A percentile compares a stretch with the other conserved stretches of the same genome.
These are phyloP conservation scores for Sporothrix variecibatus DNA, from an alignment of 2,329 filamentous ascomycete species.

Conservation along the genomic window DNA sequence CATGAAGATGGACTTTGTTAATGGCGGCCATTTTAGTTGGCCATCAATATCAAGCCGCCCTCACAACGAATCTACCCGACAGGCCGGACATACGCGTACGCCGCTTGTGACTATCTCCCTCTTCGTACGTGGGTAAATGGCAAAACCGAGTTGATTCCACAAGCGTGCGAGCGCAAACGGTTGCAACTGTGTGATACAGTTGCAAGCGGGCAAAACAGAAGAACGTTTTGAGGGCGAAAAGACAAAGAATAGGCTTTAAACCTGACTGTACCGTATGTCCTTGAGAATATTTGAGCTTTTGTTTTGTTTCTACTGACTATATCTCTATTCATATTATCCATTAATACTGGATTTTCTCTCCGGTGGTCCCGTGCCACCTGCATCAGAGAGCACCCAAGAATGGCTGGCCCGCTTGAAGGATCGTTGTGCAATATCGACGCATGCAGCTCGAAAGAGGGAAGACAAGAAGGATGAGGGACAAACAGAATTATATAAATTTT, in stretches of 20 bases:
- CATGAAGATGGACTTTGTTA: background rate
- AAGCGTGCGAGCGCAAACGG: background rate
- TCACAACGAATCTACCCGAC: background rate
- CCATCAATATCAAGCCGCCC: background rate
- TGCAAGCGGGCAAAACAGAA: background rate
- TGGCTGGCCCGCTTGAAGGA: background rate
- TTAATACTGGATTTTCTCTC: background rate
- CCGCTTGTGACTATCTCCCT: background rate
- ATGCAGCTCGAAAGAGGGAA: background rate
- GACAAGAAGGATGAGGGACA: background rate
- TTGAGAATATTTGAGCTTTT: background rate
- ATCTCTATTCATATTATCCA: background rate
- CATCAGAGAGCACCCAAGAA: background rate
- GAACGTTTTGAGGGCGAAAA: background rate
- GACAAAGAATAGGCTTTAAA: background rate
- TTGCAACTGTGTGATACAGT: background rate
- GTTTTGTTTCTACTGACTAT: too few relatives aligned
- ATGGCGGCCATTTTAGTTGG: background rate
- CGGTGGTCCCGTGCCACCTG: background rate
- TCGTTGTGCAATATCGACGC: background rate
- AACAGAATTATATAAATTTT: background rate
- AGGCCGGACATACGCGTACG: constrained; percentile 7
- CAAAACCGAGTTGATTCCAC: background rate
- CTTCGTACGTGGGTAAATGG: constrained; percentile 1
- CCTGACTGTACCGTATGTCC: background rate